Percentiles rank a stretch among this genome's conserved stretches.
These are phyloP conservation scores for Primulina huaijiensis DNA, from an alignment of 257 asterid genomes.

Conservation along the genomic window DNA sequence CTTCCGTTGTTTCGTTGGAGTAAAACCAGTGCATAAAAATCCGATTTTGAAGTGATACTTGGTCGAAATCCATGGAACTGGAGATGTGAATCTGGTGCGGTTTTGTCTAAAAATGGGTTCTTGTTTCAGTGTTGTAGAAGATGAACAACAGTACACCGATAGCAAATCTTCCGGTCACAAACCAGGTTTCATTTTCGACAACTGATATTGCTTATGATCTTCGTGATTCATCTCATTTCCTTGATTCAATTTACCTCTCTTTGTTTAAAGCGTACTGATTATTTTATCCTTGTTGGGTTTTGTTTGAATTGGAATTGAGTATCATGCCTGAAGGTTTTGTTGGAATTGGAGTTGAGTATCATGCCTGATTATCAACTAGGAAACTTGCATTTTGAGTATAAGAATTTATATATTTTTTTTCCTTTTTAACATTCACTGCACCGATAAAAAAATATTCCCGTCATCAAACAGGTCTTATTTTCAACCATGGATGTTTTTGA, in stretches of 20 bases:
- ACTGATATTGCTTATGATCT: constrained; percentile 7
- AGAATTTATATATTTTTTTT: too few relatives aligned
- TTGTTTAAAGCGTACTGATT: not conserved
- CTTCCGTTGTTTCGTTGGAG: not conserved
- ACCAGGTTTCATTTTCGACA: constrained; percentile 29
- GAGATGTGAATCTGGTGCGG: not conserved
- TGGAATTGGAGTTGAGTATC: constrained; percentile 3
- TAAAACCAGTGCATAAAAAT: not conserved
- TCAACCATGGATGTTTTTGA: not conserved
- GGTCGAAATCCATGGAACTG: not conserved
- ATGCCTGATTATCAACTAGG: not conserved
- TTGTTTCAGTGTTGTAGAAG: constrained; percentile 43
- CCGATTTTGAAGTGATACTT: not conserved
- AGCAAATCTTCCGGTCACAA: constrained; percentile 30
- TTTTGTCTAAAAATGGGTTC: not conserved
- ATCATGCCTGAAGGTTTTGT: not conserved
- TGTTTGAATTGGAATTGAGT: constrained; percentile 9
- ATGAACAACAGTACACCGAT: constrained; percentile 29
- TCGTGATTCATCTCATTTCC: constrained; percentile 17
- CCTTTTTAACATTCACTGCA: not conserved
- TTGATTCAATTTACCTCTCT: constrained; percentile 7
- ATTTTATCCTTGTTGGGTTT: not conserved
- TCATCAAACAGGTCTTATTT: not conserved
- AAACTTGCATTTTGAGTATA: not conserved
- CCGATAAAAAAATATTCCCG: not conserved